Conservation (phyloP, 2,329 filamentous ascomycete species). For the Cytospora chrysosperma region DNA sequence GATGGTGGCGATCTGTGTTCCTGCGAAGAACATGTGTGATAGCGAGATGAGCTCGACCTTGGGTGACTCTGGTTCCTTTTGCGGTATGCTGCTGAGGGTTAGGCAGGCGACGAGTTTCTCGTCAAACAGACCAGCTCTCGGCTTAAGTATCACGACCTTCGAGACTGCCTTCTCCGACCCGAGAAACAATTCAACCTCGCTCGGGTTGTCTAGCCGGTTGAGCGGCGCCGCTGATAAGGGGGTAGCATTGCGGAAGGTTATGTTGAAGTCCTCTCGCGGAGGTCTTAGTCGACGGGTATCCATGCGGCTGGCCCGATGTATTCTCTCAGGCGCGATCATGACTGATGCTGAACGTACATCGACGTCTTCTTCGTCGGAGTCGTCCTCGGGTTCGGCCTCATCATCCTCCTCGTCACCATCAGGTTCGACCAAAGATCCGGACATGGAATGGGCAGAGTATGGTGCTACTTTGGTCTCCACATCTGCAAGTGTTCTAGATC, state of each 20-base stretch:
- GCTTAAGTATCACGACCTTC: constrained; percentile 43
- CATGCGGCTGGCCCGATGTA: constrained; percentile 28
- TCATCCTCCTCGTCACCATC: constrained; percentile 7
- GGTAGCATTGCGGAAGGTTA: constrained; percentile 29
- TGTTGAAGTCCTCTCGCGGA: constrained; percentile 15
- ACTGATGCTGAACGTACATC: constrained; percentile 26
- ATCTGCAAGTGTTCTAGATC: constrained; percentile 24
- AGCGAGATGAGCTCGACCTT: constrained; percentile 38
- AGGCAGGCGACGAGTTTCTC: constrained; percentile 49
- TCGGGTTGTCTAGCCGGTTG: constrained; percentile 24
- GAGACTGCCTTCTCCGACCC: constrained; percentile 41
- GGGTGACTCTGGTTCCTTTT: constrained; percentile 31
- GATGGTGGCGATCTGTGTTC: constrained; percentile 42
- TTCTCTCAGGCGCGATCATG: constrained; percentile 29
- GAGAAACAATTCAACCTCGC: constrained; percentile 41
- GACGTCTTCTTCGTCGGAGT: constrained; percentile 10
- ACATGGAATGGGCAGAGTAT: constrained; percentile 21
- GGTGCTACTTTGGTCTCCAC: constrained; percentile 21
- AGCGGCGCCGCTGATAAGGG: constrained; percentile 17
- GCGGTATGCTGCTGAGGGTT: constrained; percentile 37
- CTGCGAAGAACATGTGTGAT: constrained; percentile 41
- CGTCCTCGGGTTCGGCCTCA: constrained; percentile 1
- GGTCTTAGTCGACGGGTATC: constrained; percentile 25
- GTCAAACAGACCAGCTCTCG: constrained; percentile 51
- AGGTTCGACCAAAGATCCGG: constrained; percentile 17